Evolutionary conservation across 306 rosid genomes (phyloP), one percentile per base, ranked within the genome.

Genomic region (Styphnolobium japonicum): DNA sequence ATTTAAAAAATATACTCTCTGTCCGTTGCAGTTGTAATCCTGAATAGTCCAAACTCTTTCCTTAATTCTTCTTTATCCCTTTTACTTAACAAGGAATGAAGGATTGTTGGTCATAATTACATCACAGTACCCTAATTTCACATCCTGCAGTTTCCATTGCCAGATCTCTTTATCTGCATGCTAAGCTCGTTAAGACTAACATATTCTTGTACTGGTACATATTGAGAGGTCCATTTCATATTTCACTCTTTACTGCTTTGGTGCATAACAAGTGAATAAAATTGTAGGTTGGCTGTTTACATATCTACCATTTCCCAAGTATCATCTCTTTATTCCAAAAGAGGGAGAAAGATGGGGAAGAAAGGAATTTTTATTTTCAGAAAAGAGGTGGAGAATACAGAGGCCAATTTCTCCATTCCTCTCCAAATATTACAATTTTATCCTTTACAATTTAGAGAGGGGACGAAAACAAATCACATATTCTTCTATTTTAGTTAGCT

Each of bases 111-210:
- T 40, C 9, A 37, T 73, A 37, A 19, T n/a, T n/a, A n/a, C 46
- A 60, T 60, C 48, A 39, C 51, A 9, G 14, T 68, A 18, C 23
- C 25, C 23, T 22, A 56, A 15, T 22, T 56, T 39, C 46, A 1
- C 3, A 6, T 73, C 27, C 19, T 43, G 61, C 55, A 42, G 61
- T 42, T 29, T 68, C 55, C 34, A 40, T 46, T 78, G 8, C 23
- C 51, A 56, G 76, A 78, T 68, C 82, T 78, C 0, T 14, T 7
- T 70, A 4, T 45, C 10, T 33, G n/a, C n/a, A n/a, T n/a, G n/a
- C 7, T 0, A n/a, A 51, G 2, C 43, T 31, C 34, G 0, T 46
- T 46, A 14, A 46, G 19, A 46, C 4, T 3, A 29, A 68, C 42
- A 69, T 19, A 1, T 3, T 27, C 3, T 27, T 27, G 3, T 3